phyloP scores from a whole-genome alignment of 352 stramenopile genomes.

The Phytophthora vignae region DNA sequence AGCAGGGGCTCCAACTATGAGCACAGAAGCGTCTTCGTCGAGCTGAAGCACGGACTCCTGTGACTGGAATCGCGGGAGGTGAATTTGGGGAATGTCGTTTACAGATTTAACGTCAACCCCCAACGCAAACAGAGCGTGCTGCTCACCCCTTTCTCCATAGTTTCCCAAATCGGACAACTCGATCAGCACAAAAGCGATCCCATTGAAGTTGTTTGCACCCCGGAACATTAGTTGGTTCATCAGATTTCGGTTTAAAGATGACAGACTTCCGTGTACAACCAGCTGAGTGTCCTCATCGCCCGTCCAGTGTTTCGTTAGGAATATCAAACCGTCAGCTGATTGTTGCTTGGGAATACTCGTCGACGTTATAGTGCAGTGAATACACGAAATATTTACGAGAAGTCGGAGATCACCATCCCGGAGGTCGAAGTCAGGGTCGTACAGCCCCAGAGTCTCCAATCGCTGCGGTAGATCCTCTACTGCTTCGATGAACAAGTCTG shows the following conservation, averaged over 20 bases:
- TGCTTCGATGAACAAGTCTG: slow-evolving; percentile 35
- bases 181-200: slow-evolving; percentile 49
- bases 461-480: slow-evolving; percentile 43
- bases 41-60: slow-evolving; percentile 46
- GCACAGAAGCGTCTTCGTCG: slow-evolving; percentile 43
- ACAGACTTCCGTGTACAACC: slow-evolving; percentile 35
- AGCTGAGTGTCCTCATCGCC: slow-evolving; percentile 27
- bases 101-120: slow-evolving; percentile 44
- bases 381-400: slow-evolving; percentile 50
- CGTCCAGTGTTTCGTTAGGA: slow-evolving; percentile 15
- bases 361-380: slow-evolving; percentile 42
- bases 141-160: slow-evolving; percentile 34
- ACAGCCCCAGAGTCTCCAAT: slow-evolving; percentile 32
- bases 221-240: slow-evolving; percentile 51
- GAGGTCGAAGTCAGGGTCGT: slow-evolving; percentile 35
- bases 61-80: slow-evolving; percentile 49
- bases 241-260: slow-evolving; percentile 45
- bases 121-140: slow-evolving; percentile 43
- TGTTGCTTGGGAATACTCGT: slow-evolving; percentile 1
- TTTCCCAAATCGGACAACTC: slow-evolving; percentile 52
- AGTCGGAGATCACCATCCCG: slow-evolving; percentile 30
- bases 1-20: slow-evolving; percentile 50
- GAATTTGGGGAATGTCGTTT: slow-evolving; percentile 51
- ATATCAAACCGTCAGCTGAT: slow-evolving; percentile 25
- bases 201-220: slow-evolving; percentile 38